Evolutionary conservation across 106 monocot species (phyloP).

Genomic region (Triglochin maritima): DNA sequence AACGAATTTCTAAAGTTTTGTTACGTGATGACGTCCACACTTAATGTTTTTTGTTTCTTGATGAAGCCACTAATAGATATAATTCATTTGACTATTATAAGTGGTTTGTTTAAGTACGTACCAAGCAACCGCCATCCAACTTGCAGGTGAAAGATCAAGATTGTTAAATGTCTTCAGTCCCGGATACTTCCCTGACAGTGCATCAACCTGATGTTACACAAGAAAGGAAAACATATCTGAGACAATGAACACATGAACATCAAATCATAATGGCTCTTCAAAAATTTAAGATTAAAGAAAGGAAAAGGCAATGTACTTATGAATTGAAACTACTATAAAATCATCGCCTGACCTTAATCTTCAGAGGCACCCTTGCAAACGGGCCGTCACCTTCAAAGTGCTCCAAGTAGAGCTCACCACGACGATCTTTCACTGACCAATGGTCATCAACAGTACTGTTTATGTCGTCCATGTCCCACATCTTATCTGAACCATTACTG

Average conservation of each 20-base stretch:
- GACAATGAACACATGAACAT: neutral
- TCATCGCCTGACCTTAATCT: slow-evolving; percentile 35
- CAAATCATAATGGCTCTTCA: neutral
- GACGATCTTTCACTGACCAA: slow-evolving; percentile 16
- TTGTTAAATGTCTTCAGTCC: slow-evolving; percentile 55
- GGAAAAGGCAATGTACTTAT: neutral
- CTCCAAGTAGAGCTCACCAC: slow-evolving; percentile 59
- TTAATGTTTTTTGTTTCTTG: too few relatives aligned
- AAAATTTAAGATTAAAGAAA: neutral
- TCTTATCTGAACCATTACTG: slow-evolving; percentile 15
- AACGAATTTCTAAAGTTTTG: too few relatives aligned
- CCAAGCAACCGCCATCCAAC: slow-evolving; percentile 93
- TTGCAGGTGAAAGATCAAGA: slow-evolving; percentile 68
- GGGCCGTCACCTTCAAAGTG: slow-evolving; percentile 54
- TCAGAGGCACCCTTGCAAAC: slow-evolving; percentile 53
- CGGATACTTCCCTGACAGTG: slow-evolving; percentile 36
- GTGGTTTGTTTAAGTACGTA: slow-evolving; percentile 10
- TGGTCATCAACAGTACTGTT: slow-evolving; percentile 22
- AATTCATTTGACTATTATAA: too few relatives aligned
- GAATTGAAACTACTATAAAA: neutral
- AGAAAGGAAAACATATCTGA: neutral
- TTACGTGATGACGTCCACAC: too few relatives aligned
- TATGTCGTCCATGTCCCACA: slow-evolving; percentile 54
- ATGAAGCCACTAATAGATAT: too few relatives aligned
- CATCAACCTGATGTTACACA: slow-evolving; percentile 21